Evolutionary conservation across 805 yeast genomes (phyloP), one percentile per base, ranked within the genome.

Genomic region (Candida peoriensis): DNA sequence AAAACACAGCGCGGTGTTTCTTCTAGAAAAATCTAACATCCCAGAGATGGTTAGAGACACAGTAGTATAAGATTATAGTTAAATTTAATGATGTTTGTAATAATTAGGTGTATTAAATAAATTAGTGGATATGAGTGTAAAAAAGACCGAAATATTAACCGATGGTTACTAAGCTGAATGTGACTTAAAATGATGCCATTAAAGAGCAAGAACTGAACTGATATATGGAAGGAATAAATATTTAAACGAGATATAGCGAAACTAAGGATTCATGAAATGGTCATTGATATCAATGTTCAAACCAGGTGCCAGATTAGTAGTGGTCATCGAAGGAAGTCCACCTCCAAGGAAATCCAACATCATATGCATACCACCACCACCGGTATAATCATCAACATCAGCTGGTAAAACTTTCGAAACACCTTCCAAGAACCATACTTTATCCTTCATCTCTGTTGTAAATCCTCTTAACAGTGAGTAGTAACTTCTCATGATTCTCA

Each of bases 371-470:
- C 93, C 93, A 34, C 94, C 93, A 42, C 94, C 85, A 26, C 95
- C 95, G 11, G 89, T 78, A 52, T 85, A 83, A 50, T 82, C 87
- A 48, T 89, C 96, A 36, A 86, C 95, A 57, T 88, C 95, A 9
- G 81, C 94, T 0, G 96, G 96, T 31, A 89, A 66, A 1, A 88
- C 95, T 36, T 79, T 77, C 5, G 93, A 76, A 2, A 87, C 93
- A 4, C 97, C 97, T 58, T 89, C 95, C 43, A 89, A 66, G 48
- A 89, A 88, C 97, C 97, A 89, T 13, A 89, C 94, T 47, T 75
- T 75, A 50, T 88, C 93, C 55, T 83, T 84, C 82, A 84, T 81
- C 51, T 85, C 94, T 23, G 80, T 76, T 0, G 95, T 85, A 57
- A 83, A 89, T 12, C 81, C 78, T 46, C 95, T 66, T 31, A 89